phyloP scores from a whole-genome alignment of 306 rosid genomes.

The Styphnolobium japonicum region DNA sequence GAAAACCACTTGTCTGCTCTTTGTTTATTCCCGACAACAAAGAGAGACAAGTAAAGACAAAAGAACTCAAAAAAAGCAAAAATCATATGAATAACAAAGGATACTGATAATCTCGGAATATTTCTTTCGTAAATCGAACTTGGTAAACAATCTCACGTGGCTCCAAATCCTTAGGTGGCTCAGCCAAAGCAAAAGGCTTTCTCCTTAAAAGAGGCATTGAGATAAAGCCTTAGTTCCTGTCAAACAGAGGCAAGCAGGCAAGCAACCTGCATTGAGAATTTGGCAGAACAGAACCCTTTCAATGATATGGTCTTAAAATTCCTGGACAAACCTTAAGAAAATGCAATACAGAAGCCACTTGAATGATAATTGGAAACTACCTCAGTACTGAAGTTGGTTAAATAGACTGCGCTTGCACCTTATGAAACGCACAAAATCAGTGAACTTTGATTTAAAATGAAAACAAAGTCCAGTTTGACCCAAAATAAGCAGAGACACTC shows the following conservation, averaged over 20 bases:
- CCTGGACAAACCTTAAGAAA: background rate
- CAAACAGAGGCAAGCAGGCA: slow-evolving; percentile 2
- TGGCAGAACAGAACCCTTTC: background rate
- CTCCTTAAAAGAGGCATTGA: slow-evolving; percentile 55
- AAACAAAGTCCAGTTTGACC: background rate
- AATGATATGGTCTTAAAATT: background rate
- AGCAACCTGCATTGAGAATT: background rate
- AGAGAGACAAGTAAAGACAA: too few relatives aligned
- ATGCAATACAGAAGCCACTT: background rate
- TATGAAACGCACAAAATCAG: background rate
- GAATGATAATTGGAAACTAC: background rate
- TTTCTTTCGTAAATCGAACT: slow-evolving; percentile 61
- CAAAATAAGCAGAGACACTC: background rate
- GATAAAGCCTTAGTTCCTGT: background rate
- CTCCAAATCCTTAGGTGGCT: slow-evolving; percentile 51
- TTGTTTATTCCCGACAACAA: too few relatives aligned
- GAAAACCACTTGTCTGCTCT: too few relatives aligned
- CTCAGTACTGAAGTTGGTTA: too few relatives aligned
- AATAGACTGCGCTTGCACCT: background rate
- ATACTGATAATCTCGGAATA: slow-evolving; percentile 55
- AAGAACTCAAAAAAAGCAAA: too few relatives aligned
- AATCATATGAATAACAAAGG: slow-evolving; percentile 9
- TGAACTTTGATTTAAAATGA: background rate
- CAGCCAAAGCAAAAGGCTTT: slow-evolving; percentile 51
- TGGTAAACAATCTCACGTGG: slow-evolving; percentile 57